phyloP scores from a whole-genome alignment of 176 grass and related monocot species.

The Zoysia japonica region DNA sequence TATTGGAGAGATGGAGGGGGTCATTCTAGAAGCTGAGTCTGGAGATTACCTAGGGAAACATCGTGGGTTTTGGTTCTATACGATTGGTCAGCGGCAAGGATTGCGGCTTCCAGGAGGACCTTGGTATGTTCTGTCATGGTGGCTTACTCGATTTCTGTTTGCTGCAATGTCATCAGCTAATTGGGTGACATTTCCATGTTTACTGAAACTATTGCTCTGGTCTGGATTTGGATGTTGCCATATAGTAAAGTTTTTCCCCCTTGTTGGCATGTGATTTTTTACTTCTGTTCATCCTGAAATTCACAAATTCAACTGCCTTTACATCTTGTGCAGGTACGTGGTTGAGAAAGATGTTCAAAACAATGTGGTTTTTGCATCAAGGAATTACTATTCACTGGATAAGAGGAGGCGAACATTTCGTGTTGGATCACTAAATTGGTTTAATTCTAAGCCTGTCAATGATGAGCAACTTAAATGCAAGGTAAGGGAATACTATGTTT shows the following conservation, averaged over 20 bases:
- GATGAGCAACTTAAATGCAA: constrained; percentile 69
- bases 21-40: constrained; percentile 89
- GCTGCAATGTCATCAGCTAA: constrained; percentile 22
- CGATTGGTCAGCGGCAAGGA: constrained; percentile 90
- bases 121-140: constrained; percentile 49
- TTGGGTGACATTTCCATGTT: constrained; percentile 22
- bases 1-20: constrained; percentile 82
- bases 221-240: not conserved
- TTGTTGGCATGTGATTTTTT: not conserved
- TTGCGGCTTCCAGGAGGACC: constrained; percentile 86
- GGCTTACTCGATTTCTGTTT: constrained; percentile 13
- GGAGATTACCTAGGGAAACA: constrained; percentile 93
- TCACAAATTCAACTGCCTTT: not conserved
- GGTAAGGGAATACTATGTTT: constrained; percentile 39
- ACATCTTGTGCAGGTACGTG: constrained; percentile 66
- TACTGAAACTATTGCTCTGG: not conserved
- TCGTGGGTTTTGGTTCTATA: constrained; percentile 95
- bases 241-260: not conserved
- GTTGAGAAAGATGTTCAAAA: constrained; percentile 88
- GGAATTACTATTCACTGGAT: constrained; percentile 89
- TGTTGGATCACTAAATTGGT: constrained; percentile 87
- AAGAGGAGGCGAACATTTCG: constrained; percentile 72
- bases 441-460: constrained; percentile 54
- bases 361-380: constrained; percentile 93
- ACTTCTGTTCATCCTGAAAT: not conserved